Percentiles rank a stretch among this genome's conserved stretches.
Conservation (phyloP, 2,329 filamentous ascomycete species). For the Aureobasidium sp. region DNA sequence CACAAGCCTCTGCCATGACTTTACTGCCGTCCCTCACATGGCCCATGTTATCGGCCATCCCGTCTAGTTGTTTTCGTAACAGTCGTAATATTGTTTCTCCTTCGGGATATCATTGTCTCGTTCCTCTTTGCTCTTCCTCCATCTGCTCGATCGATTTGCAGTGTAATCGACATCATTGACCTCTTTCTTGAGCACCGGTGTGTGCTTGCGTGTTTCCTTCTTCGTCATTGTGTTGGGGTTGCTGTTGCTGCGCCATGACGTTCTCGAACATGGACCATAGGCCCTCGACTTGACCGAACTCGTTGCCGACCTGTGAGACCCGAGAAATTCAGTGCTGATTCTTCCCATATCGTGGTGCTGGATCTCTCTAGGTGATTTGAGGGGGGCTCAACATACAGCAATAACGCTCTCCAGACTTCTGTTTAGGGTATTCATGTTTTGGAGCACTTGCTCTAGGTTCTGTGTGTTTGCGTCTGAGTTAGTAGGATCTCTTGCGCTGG, state of each 20-base stretch:
- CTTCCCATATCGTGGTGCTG: not conserved
- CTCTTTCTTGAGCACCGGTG: not conserved
- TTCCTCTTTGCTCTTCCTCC: not conserved
- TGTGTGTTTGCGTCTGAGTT: slow-evolving; percentile 23
- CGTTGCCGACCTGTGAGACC: slow-evolving; percentile 61
- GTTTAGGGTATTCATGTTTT: slow-evolving; percentile 94
- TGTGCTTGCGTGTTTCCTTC: not conserved
- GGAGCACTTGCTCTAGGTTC: slow-evolving; percentile 80
- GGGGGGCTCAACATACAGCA: slow-evolving; percentile 49
- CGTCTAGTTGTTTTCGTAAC: not conserved
- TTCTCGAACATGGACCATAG: slow-evolving; percentile 96
- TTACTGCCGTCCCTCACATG: too few relatives aligned
- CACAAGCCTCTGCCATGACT: too few relatives aligned
- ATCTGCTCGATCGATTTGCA: not conserved
- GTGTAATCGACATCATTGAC: not conserved
- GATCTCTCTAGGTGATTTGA: too few relatives aligned
- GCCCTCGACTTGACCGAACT: slow-evolving; percentile 94
- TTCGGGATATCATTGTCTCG: not conserved
- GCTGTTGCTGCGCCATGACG: slow-evolving; percentile 64
- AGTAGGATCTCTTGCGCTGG: not conserved
- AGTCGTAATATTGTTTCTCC: not conserved
- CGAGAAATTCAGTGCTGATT: slow-evolving; percentile 24
- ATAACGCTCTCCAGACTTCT: slow-evolving; percentile 86
- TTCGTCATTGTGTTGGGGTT: not conserved
- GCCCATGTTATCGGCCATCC: too few relatives aligned